Evolutionary conservation across 2,329 filamentous ascomycete species (phyloP).

Genomic region (Paecilomyces fulvus): DNA sequence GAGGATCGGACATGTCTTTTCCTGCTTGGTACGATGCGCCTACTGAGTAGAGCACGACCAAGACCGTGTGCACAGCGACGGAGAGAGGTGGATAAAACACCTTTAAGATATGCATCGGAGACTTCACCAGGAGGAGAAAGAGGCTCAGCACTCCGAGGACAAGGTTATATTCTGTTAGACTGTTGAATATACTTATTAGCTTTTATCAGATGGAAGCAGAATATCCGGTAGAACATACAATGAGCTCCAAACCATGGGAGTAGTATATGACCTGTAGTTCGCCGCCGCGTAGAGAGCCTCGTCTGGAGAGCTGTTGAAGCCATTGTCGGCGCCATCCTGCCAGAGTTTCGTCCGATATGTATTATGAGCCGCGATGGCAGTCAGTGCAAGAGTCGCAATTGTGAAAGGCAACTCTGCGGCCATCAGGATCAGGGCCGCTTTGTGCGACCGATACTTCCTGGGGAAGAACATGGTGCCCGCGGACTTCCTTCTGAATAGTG

Average conservation of each 20-base stretch:
- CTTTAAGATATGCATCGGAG: conserved; percentile 48
- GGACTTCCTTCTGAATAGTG: background rate
- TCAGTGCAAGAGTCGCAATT: conserved; percentile 50
- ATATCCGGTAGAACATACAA: conserved; percentile 39
- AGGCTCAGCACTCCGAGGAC: conserved; percentile 53
- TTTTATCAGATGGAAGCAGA: background rate
- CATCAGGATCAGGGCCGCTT: conserved; percentile 45
- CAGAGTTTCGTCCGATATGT: conserved; percentile 54
- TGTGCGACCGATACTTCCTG: conserved; percentile 46
- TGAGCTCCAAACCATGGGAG: conserved; percentile 51
- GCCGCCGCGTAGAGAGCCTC: conserved; percentile 50
- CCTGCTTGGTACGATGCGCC: conserved; percentile 48
- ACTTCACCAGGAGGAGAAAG: conserved; percentile 53
- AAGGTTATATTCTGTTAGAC: conserved; percentile 53
- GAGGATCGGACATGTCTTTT: conserved; percentile 50
- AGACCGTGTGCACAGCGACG: conserved; percentile 42
- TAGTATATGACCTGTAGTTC: conserved; percentile 48
- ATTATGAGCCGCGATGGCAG: conserved; percentile 54
- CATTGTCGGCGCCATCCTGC: conserved; percentile 52
- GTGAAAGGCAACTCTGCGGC: conserved; percentile 49
- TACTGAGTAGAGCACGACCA: conserved; percentile 47
- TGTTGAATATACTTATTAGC: conserved; percentile 20
- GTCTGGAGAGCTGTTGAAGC: conserved; percentile 54
- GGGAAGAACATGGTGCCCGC: conserved; percentile 39
- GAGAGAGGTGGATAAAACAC: conserved; percentile 50